Evolutionary conservation across 129 eudicot genomes (phyloP).

Genomic region (Saposhnikovia divaricata): DNA sequence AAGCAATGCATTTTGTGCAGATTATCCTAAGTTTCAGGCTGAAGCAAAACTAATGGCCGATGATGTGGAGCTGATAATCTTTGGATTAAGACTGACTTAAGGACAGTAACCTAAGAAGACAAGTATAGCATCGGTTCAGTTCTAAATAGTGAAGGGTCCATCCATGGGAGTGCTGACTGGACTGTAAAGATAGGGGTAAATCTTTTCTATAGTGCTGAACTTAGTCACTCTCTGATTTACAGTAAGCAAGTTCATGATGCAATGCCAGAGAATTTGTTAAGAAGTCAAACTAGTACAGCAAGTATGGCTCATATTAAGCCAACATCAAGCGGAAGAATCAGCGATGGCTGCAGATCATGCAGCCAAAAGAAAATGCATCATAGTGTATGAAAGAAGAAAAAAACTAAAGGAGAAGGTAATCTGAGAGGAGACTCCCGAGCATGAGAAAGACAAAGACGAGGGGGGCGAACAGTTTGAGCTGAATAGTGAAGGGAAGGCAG

Average conservation of each 20-base stretch:
- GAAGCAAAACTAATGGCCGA: constrained; percentile 68
- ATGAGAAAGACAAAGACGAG: too few relatives aligned
- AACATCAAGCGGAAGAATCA: too few relatives aligned
- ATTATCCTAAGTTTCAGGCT: constrained; percentile 58
- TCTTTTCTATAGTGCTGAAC: constrained; percentile 83
- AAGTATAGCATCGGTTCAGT: constrained; percentile 56
- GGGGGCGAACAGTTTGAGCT: too few relatives aligned
- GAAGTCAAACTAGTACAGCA: constrained; percentile 1
- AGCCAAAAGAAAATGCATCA: too few relatives aligned
- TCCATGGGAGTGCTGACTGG: constrained; percentile 79
- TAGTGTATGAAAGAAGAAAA: too few relatives aligned
- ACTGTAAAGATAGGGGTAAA: constrained; percentile 69
- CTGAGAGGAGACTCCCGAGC: too few relatives aligned
- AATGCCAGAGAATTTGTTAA: constrained; percentile 29
- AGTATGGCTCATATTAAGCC: too few relatives aligned
- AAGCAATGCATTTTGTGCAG: constrained; percentile 32
- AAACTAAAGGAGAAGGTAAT: too few relatives aligned
- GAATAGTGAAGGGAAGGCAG: too few relatives aligned
- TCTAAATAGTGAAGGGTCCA: constrained; percentile 57
- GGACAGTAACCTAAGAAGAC: constrained; percentile 47
- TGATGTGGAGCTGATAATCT: constrained; percentile 34
- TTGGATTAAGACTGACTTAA: constrained; percentile 54
- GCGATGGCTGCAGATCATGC: too few relatives aligned
- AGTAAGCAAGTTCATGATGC: neutral
- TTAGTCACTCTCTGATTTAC: neutral